phyloP scores from a whole-genome alignment of 2,329 filamentous ascomycete species.

The Fusarium staphyleae region DNA sequence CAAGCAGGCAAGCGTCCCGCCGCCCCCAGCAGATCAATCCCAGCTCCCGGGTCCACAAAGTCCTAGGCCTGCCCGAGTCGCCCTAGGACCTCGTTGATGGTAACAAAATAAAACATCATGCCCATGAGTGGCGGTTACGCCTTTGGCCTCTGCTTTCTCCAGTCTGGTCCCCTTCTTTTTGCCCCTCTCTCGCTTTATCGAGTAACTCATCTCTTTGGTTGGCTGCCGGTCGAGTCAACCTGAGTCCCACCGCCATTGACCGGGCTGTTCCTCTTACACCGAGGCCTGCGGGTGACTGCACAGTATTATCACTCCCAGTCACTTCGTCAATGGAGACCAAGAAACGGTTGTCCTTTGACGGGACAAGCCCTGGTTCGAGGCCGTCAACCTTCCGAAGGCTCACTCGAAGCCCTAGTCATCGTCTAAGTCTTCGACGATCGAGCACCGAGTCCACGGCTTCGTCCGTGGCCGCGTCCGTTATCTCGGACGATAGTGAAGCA shows the following conservation, averaged over 20 bases:
- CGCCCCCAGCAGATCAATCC: neutral
- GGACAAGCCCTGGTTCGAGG: conserved; percentile 37
- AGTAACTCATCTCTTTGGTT: neutral
- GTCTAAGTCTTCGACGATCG: conserved; percentile 43
- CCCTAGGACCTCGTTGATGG: conserved; percentile 31
- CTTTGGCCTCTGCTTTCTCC: conserved; percentile 16
- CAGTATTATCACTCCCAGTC: neutral
- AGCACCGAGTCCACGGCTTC: conserved; percentile 42
- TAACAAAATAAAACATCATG: conserved; percentile 38
- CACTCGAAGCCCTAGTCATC: conserved; percentile 44
- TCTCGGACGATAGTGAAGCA: conserved; percentile 36
- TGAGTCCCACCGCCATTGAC: neutral
- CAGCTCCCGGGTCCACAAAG: conserved; percentile 4
- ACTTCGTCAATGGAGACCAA: conserved; percentile 43
- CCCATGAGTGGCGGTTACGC: conserved; percentile 36
- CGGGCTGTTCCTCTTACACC: neutral
- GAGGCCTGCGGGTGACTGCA: neutral
- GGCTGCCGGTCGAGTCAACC: neutral
- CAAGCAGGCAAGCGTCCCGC: conserved; percentile 1
- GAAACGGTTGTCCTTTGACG: conserved; percentile 42
- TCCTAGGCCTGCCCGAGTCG: too few species aligned
- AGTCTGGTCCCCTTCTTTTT: conserved; percentile 13
- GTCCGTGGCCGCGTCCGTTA: conserved; percentile 38
- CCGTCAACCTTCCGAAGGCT: conserved; percentile 46
- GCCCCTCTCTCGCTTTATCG: conserved; percentile 12